A percentile compares a stretch with the other conserved stretches of the same genome.
Evolutionary conservation across 768 basidiomycete genomes (phyloP).

Genomic region (Rhizopogon vulgaris): DNA sequence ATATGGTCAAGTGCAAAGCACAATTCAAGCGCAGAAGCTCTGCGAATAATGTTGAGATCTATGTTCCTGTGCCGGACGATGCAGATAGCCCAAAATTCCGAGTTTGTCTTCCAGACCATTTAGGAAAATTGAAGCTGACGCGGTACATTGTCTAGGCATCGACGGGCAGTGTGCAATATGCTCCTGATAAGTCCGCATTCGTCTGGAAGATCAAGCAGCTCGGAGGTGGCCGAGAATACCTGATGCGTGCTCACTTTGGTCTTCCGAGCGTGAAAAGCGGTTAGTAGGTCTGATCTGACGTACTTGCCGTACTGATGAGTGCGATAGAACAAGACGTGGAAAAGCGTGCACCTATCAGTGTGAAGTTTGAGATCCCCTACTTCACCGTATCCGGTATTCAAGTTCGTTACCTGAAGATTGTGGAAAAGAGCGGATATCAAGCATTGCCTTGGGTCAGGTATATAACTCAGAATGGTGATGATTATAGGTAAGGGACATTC

Average conservation of each 20-base stretch:
- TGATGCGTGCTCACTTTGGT: slow-evolving; percentile 98
- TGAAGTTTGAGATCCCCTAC: slow-evolving; percentile 98
- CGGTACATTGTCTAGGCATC: slow-evolving; percentile 56
- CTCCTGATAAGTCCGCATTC: slow-evolving; percentile 96
- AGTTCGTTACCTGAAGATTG: slow-evolving; percentile 96
- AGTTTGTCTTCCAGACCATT: slow-evolving; percentile 37
- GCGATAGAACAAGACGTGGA: background rate
- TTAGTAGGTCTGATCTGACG: slow-evolving; percentile 32
- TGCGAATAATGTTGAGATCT: slow-evolving; percentile 98
- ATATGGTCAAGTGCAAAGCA: slow-evolving; percentile 92
- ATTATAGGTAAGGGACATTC: slow-evolving; percentile 62
- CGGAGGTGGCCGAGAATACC: slow-evolving; percentile 91
- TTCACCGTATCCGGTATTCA: slow-evolving; percentile 98
- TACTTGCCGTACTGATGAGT: background rate
- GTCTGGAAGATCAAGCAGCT: slow-evolving; percentile 99
- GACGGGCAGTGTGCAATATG: slow-evolving; percentile 93
- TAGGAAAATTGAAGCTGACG: background rate
- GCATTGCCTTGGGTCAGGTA: slow-evolving; percentile 95
- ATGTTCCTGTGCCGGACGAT: slow-evolving; percentile 98
- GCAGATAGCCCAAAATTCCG: slow-evolving; percentile 97
- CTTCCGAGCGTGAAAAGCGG: slow-evolving; percentile 90
- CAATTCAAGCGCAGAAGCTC: slow-evolving; percentile 97
- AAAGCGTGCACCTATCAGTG: slow-evolving; percentile 90
- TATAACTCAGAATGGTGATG: slow-evolving; percentile 88
- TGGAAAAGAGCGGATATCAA: slow-evolving; percentile 98